Conservation (phyloP, 2,329 filamentous ascomycete species). For the Fusarium phyllophilum region DNA sequence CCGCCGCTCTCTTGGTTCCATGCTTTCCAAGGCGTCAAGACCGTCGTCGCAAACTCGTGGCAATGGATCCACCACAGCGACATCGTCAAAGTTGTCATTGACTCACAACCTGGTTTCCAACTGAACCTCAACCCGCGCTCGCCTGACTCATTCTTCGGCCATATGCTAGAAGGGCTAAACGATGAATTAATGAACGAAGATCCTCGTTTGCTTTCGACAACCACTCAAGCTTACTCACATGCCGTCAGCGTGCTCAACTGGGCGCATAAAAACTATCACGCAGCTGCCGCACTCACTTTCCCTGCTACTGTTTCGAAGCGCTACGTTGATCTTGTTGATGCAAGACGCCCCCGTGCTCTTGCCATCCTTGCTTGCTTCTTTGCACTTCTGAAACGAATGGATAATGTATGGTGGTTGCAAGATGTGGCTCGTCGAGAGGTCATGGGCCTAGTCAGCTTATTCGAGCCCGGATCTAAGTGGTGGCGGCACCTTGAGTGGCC, state of each 20-base stretch:
- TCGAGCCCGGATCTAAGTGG: slow-evolving; percentile 68
- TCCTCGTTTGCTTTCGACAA: slow-evolving; percentile 44
- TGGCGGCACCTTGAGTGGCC: slow-evolving; percentile 72
- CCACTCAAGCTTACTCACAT: slow-evolving; percentile 67
- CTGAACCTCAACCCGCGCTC: slow-evolving; percentile 65
- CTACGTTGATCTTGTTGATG: slow-evolving; percentile 69
- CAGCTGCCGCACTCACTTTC: slow-evolving; percentile 69
- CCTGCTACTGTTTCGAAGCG: slow-evolving; percentile 71
- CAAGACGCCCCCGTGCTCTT: slow-evolving; percentile 68
- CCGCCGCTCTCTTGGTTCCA: slow-evolving; percentile 74
- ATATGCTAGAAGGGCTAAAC: slow-evolving; percentile 67
- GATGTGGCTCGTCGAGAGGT: slow-evolving; percentile 74
- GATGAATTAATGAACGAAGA: slow-evolving; percentile 60
- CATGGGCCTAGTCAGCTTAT: slow-evolving; percentile 68
- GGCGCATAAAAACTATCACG: slow-evolving; percentile 70
- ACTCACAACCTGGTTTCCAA: slow-evolving; percentile 70
- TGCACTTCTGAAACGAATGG: slow-evolving; percentile 70
- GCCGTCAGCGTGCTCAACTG: slow-evolving; percentile 74
- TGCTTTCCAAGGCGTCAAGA: slow-evolving; percentile 74
- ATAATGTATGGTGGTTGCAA: slow-evolving; percentile 75
- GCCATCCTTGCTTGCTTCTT: slow-evolving; percentile 74
- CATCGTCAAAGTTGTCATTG: slow-evolving; percentile 69
- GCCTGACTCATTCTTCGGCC: slow-evolving; percentile 67
- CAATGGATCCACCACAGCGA: slow-evolving; percentile 68
- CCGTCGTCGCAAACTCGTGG: slow-evolving; percentile 72